Evolutionary conservation across 1,284 basidiomycete genomes (phyloP), one percentile per base, ranked within the genome.

Genomic region (Melampsora allii-populina): DNA sequence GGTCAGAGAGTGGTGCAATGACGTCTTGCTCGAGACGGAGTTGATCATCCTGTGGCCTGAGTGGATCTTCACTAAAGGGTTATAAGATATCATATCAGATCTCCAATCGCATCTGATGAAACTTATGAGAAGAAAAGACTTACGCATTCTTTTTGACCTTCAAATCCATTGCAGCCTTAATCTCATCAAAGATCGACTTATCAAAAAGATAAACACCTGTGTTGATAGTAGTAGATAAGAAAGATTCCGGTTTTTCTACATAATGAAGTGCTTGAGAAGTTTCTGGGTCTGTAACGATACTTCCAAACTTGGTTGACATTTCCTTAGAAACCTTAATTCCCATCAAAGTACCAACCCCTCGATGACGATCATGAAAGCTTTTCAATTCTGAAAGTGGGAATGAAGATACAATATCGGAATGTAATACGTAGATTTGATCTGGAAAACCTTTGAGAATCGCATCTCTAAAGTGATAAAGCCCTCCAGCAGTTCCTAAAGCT

Each of bases 11-110:
- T 12, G 84, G 84, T 6, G 82, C 83, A 60, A 85, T 82, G 59
- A 85, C 84, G 77, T 85, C 84, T 78, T 85, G 84, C 77, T 85
- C 84, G 42, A 85, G 79, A 46, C 83, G 83, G 14, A 85, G 80
- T 73, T 83, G 83, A 71, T 85, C 84, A 78, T 84, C 84, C 5
- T 80, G 79, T 63, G 83, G 79, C 69, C 81, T 77, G 21, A 83
- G 79, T 0, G 83, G 83, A 77, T 84, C 82, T 66, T 83, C 80
- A 5, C 82, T 83, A 75, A n/a, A 29, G 24, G 42, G 2, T 53
- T 53, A 17, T 24, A 46, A 31, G 48, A 63, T 5, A n/a, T 56
- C 5, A 56, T n/a, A n/a, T 29, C 50, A 56, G 19, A n/a, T 56
- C 27, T 14, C 1, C 2, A 42, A 14, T 14, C 1, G 1, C 7